Conservation (phyloP, 164 flowering plant species). For the Piper longum region DNA sequence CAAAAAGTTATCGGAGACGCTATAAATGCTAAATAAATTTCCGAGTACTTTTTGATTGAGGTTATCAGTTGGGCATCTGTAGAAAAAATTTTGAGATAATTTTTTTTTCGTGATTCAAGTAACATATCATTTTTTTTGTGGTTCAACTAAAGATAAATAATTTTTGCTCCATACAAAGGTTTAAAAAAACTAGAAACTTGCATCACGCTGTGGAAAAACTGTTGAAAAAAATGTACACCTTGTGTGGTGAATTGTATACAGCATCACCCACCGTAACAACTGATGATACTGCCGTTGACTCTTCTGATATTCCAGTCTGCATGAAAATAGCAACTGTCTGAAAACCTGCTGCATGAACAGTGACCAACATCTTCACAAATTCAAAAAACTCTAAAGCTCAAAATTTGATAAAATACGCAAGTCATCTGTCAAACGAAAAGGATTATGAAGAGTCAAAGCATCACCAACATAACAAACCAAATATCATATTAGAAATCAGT, state of each 20-base stretch:
- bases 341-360: conserved; percentile 92
- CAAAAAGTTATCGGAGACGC: background rate
- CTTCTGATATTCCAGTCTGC: conserved; percentile 79
- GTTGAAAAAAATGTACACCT: conserved; percentile 32
- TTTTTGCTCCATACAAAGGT: too few relatives aligned
- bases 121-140: too few relatives aligned
- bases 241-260: conserved; percentile 66
- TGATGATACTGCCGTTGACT: conserved; percentile 25
- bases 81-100: background rate
- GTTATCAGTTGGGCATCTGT: background rate
- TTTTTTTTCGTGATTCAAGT: background rate
- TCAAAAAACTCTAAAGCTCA: background rate
- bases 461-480: too few relatives aligned
- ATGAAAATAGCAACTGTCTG: conserved; percentile 99
- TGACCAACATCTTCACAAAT: conserved; percentile 17
- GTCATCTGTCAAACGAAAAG: background rate
- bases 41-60: background rate
- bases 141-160: too few relatives aligned
- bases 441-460: background rate
- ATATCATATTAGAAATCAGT: too few relatives aligned
- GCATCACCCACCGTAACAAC: conserved; percentile 29
- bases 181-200: too few relatives aligned
- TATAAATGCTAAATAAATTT: too few relatives aligned
- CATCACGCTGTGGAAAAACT: background rate
- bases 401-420: too few relatives aligned